Evolutionary conservation across 2,329 filamentous ascomycete genomes (phyloP), one percentile per base, ranked within the genome.

Genomic region (Dactylellina parvicollis): DNA sequence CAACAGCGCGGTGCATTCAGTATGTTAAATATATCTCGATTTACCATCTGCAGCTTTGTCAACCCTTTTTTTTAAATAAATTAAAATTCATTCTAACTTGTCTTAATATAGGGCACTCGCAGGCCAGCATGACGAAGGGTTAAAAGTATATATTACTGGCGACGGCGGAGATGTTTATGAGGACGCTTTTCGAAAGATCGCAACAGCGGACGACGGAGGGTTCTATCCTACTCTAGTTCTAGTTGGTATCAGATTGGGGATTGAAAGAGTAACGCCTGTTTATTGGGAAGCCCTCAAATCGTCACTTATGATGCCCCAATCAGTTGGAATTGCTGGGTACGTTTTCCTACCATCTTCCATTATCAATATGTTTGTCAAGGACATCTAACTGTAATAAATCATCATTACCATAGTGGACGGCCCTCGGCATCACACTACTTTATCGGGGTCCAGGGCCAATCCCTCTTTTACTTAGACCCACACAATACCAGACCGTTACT

Each of bases 271-370:
- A 77, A 99, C 92, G 0, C 90, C 91, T 0, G 92, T 96, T 1
- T 99, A 99, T 78, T 96, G 94, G 88, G 91, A 96, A 79, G 92
- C 93, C n/a, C 84, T 99, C 32, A 92, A 93, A 78, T 86, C 90
- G 18, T 87, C 91, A 18, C 83, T 99, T 57, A 91, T 95, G 80
- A 91, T 96, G 83, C 87, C 89, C 5, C 95, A 98, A 79, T 96
- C 92, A n/a, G 89, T 97, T 55, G 95, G 95, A 9, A 96, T 99
- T 75, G 95, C 95, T 78, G 95, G 92, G 92, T 95, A 85, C 81
- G 86, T 79, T 38, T 14, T 38, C 5, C 34, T 14, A 4, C 16
- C 34, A n/a, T 38, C 34, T n/a, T 7, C 34, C 12, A 14, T 32
- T 38, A 9, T 38, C 34, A n/a, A 7, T 14, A 5, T 38, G 12